These are phyloP conservation scores for Ganoderma lingzhi DNA, from an alignment of 1,284 basidiomycete species.

Conservation along the genomic window DNA sequence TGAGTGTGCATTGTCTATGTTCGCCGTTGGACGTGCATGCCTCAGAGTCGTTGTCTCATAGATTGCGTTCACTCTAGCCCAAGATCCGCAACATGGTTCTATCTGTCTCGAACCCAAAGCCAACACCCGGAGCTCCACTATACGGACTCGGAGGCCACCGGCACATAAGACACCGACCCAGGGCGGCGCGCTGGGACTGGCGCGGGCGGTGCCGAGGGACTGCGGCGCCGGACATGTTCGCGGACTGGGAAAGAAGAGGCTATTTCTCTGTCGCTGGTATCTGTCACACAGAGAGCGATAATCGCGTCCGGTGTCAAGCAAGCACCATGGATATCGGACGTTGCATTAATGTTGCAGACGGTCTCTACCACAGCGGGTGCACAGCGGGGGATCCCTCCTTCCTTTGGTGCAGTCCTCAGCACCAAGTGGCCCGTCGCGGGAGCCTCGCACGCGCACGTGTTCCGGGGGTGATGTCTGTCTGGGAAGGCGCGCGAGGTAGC, in stretches of 20 bases:
- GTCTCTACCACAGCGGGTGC: neutral
- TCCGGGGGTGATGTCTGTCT: slow-evolving; percentile 5
- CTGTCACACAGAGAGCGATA: neutral
- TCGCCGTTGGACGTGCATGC: slow-evolving; percentile 2
- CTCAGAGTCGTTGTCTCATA: slow-evolving; percentile 11
- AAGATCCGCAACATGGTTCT: neutral
- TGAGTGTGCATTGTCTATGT: neutral
- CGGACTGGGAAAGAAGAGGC: slow-evolving; percentile 8
- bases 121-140: neutral
- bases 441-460: slow-evolving; percentile 16
- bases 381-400: slow-evolving; percentile 14
- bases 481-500: neutral
- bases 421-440: slow-evolving; percentile 14
- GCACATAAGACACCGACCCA: neutral
- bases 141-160: neutral
- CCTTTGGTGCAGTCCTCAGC: slow-evolving; percentile 25
- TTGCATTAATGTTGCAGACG: neutral
- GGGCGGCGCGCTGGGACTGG: neutral
- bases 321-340: slow-evolving; percentile 8
- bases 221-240: slow-evolving; percentile 5
- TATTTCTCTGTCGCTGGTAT: neutral
- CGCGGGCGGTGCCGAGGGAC: slow-evolving; percentile 1
- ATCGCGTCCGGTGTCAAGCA: slow-evolving; percentile 6
- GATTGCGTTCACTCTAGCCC: neutral
- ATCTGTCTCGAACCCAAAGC: slow-evolving; percentile 1